Percentiles rank a stretch among this genome's conserved stretches.
phyloP scores from a whole-genome alignment of 2,329 filamentous ascomycete species.

The Leptographium flavum region DNA sequence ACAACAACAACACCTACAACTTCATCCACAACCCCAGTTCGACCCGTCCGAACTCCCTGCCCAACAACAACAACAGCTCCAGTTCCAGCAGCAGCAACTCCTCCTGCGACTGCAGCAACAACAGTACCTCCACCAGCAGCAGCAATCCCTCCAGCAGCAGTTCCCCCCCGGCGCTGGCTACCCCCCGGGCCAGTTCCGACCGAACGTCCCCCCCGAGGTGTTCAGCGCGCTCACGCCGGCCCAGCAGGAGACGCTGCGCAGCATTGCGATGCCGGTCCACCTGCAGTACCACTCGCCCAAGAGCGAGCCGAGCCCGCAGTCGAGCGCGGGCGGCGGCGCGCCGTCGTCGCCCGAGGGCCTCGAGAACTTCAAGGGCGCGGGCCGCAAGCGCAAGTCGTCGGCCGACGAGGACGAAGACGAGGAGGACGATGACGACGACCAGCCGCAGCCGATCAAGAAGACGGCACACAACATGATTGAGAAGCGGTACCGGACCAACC shows the following conservation, averaged over 20 bases:
- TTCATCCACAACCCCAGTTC: not conserved
- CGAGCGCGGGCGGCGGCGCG: constrained; percentile 27
- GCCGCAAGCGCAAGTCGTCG: constrained; percentile 58
- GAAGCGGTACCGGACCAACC: constrained; percentile 87
- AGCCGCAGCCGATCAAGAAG: constrained; percentile 57
- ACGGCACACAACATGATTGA: constrained; percentile 98
- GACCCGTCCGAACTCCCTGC: no score
- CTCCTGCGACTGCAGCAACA: constrained; percentile 3
- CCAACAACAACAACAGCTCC: not conserved
- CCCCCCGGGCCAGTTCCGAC: constrained; percentile 13
- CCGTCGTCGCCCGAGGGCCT: constrained; percentile 43
- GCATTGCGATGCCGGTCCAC: constrained; percentile 50
- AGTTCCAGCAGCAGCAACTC: constrained; percentile 2
- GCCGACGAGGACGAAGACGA: constrained; percentile 45
- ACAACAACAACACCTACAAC: not conserved
- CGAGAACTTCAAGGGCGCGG: constrained; percentile 14
- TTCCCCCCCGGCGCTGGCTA: no score
- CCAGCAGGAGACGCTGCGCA: constrained; percentile 45
- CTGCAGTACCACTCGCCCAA: constrained; percentile 45
- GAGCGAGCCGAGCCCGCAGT: constrained; percentile 44
- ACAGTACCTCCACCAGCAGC: constrained; percentile 2
- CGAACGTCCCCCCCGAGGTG: constrained; percentile 18
- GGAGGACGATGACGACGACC: constrained; percentile 44
- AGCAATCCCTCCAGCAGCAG: constrained; percentile 19
- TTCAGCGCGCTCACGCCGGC: constrained; percentile 37